Evolutionary conservation across 208 protist genomes (phyloP), one percentile per base, ranked within the genome.

Genomic region (Balamuthia mandrillaris): DNA sequence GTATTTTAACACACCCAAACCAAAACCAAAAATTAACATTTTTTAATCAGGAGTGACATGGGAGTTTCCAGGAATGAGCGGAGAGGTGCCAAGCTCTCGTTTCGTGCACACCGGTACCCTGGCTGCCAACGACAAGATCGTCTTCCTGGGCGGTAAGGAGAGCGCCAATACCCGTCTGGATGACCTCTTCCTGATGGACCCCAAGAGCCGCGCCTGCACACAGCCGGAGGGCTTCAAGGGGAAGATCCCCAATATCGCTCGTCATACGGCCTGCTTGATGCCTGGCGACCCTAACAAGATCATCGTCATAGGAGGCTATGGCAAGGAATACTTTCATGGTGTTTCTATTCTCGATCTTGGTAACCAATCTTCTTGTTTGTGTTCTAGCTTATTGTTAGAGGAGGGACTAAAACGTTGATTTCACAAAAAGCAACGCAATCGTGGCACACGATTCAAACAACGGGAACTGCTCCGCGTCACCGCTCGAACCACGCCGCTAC

Each of bases 401-500:
- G 33, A 18, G 33, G 6, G 24, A 35, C 14, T 35, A 18, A 29
- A 18, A 9, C 56, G 33, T 63, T 21, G 33, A 35, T 18, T 63
- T 18, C 18, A 37, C 5, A n/a, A 1, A 16, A 33, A 70, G 61
- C 31, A 21, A 75, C 41, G 3, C 47, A 56, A 45, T 51, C 42
- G 3, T 90, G 88, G 88, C 39, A 21, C 21, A 70, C 7, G 12
- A 65, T 75, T 1, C 29, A 12, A 0, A 79, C 85, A 0, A 51
- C 0, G 42, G 88, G 88, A 27, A 58, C 41, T n/a, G 45, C 60
- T 45, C 85, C 88, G 31, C 60, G 78, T 27, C 75, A 84, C 9
- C 52, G 88, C 27, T 84, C 84, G 0, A 88, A 88, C 54, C 88
- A 90, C 58, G 74, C 84, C 2, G 41, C 84, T 16, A 61, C 81